These are phyloP conservation scores for Silene latifolia DNA, from an alignment of 148 eudicot species.

Conservation along the genomic window DNA sequence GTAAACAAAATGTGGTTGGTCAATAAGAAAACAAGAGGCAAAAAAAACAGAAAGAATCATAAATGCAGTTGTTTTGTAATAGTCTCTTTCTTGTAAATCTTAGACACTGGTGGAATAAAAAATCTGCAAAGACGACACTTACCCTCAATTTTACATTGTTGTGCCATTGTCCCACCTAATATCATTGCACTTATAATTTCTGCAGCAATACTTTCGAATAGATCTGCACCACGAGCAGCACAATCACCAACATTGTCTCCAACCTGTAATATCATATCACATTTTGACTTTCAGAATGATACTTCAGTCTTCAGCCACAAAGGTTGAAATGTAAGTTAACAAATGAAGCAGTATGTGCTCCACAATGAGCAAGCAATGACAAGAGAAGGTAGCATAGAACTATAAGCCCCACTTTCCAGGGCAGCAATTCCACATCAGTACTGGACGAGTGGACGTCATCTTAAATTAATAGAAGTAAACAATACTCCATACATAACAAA, in stretches of 20 bases:
- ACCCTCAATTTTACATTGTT: constrained; percentile 95
- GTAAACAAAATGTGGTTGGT: constrained; percentile 24
- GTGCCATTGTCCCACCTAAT: constrained; percentile 97
- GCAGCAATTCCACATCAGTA: neutral
- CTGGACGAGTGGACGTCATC: neutral
- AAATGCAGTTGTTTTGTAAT: neutral
- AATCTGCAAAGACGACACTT: constrained; percentile 9
- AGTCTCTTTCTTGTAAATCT: neutral
- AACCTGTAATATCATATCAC: constrained; percentile 49
- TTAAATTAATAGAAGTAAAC: too few relatives aligned
- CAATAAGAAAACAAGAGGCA: too few relatives aligned
- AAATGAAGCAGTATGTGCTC: neutral
- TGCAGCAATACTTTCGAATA: constrained; percentile 99
- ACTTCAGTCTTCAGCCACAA: neutral
- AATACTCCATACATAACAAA: neutral
- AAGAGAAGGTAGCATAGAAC: neutral
- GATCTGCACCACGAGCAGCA: constrained; percentile 99
- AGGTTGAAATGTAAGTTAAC: neutral
- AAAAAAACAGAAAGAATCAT: too few relatives aligned
- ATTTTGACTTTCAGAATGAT: neutral
- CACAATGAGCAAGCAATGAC: neutral
- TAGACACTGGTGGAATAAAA: neutral
- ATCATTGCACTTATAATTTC: constrained; percentile 99
- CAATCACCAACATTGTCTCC: constrained; percentile 99
- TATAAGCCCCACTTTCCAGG: neutral